Base-by-base conservation (phyloP, 306 rosid species). In the Fagus crenata region DNA sequence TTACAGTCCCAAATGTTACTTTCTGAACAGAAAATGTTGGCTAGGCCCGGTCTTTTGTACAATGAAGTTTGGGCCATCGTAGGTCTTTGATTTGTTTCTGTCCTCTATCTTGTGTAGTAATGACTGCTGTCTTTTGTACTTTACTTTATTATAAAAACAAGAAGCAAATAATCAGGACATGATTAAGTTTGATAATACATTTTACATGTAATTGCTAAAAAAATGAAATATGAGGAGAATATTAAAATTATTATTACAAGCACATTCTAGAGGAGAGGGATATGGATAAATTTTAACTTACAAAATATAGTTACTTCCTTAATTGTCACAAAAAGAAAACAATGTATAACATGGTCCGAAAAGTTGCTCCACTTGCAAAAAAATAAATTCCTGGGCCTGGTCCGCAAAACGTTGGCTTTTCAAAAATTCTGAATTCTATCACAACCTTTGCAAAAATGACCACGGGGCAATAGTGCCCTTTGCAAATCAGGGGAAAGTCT, bases 401-500 rank as follows among this genome's bases (percentile, higher is more conserved):
- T 76, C 61, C 78, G 51, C 77, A 70, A 81, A 59, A 33, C 69
- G 51, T 67, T 35, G 77, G 40, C 53, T 73, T 80, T 75, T 69
- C 79, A 60, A 85, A 70, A 40, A 56, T 83, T 70, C 80, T 49
- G 31, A 76, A 74, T 80, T 81, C 83, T 65, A 80, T 68, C 84
- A 33, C 75, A 82, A 49, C 69, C 74, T 67, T 67, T 4, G 31
- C 76, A 59, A 69, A 82, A 82, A 61, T 77, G 77, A 76, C 41
- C 79, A 55, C 49, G 77, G 61, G 51, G 69, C 60, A 53, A 7
- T 37, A 59, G 37, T 65, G 79, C 82, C 76, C 40, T 61, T 28
- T 37, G 53, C 71, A 28, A 28, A 43, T 13, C 56, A 2, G 71
- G 69, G 5, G 22, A 36, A 74, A 76, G 76, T 79, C 80, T 31